Percentiles rank a stretch among this genome's conserved stretches.
Conservation (phyloP, 495 filamentous ascomycete genomes). For the Lichina pygmaea region DNA sequence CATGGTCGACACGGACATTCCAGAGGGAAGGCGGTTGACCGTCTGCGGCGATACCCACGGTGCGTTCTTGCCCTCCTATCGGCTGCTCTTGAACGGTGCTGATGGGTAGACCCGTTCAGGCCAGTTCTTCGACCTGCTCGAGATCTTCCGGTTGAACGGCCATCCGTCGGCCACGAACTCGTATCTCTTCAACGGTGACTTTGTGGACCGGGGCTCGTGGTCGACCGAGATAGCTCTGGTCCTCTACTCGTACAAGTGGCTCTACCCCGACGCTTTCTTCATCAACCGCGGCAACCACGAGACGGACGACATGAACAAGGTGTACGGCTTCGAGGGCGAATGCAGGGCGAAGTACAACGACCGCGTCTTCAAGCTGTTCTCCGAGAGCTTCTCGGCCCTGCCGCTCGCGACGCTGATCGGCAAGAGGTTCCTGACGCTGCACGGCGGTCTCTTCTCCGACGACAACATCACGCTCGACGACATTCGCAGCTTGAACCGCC, state of each 20-base stretch:
- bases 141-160: slow-evolving; percentile 85
- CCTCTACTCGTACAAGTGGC: slow-evolving; percentile 91
- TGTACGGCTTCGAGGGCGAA: slow-evolving; percentile 95
- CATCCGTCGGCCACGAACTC: slow-evolving; percentile 56
- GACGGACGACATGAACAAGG: slow-evolving; percentile 98
- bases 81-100: background rate
- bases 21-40: slow-evolving; percentile 50
- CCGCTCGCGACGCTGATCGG: slow-evolving; percentile 84
- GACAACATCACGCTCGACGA: slow-evolving; percentile 83
- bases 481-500: slow-evolving; percentile 73
- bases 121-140: slow-evolving; percentile 94
- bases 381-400: slow-evolving; percentile 87
- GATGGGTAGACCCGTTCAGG: slow-evolving; percentile 17
- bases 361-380: slow-evolving; percentile 88
- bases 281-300: slow-evolving; percentile 97
- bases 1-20: slow-evolving; percentile 83
- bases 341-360: slow-evolving; percentile 97
- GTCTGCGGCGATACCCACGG: slow-evolving; percentile 97
- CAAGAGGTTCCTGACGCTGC: slow-evolving; percentile 72
- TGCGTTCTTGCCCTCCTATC: slow-evolving; percentile 11
- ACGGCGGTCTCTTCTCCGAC: slow-evolving; percentile 93
- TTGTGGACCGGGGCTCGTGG: slow-evolving; percentile 94
- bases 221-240: slow-evolving; percentile 86
- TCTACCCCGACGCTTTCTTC: slow-evolving; percentile 70
- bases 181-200: slow-evolving; percentile 98